Base-by-base conservation (phyloP, 768 basidiomycete genomes). In the Suillus paluster region DNA sequence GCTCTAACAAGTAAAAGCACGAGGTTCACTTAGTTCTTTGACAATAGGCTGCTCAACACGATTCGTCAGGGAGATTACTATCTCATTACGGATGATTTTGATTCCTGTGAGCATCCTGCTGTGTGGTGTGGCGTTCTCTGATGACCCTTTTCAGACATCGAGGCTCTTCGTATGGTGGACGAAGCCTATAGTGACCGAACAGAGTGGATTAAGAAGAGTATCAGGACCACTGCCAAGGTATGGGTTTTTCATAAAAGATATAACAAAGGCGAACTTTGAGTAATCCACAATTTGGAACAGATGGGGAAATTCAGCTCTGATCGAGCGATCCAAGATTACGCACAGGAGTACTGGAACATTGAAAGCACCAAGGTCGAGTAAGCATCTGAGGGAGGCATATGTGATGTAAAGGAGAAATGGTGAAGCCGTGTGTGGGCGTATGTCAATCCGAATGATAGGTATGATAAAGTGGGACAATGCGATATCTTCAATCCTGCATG, bases 281-380 rank as follows among this genome's bases (percentile, higher is more conserved):
- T 68, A 44, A 42, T 61, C 66, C 58, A 34, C 65, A 63, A 39
- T 50, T 50, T 50, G 49, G 19, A 49, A 63, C 61, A 90, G 86
- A 98, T 97, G 95, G 95, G 95, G 75, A 96, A 95, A 71, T 98
- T 98, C 81, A 95, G 94, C 74, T 93, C 92, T 38, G 97, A 99
- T 73, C 84, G 96, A 57, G 92, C 94, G 4, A 96, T 97, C 70
- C 86, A 87, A 67, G 91, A 95, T 73, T 97, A 97, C 68, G 95
- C 94, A 1, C 94, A 97, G 76, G 86, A 88, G 68, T 91, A 88
- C 75, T 92, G 90, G 90, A 92, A 90, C 72, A 80, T 91, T 44
- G 90, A 92, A 68, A 79, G 82, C 60, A 68, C 65, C 64, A 75
- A 71, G 39, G 68, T 78, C 48, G 63, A 74, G 44, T 76, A 49